Evolutionary conservation across 768 basidiomycete genomes (phyloP).

Genomic region (Panellus pusillus): DNA sequence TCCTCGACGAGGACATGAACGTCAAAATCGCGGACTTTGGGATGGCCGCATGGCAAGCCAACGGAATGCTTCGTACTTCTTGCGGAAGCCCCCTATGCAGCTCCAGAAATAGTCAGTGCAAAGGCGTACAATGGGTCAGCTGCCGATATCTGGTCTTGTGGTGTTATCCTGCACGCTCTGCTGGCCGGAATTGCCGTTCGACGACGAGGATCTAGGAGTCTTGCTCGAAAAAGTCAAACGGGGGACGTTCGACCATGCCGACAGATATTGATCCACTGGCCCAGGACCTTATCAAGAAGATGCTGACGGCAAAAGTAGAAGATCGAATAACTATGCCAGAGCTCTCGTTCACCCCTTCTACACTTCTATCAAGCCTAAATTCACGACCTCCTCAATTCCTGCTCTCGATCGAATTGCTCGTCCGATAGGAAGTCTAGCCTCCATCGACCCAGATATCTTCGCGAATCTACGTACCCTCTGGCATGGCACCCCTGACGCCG

Average conservation of each 20-base stretch:
- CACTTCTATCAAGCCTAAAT: conserved; percentile 51
- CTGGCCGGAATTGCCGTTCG: conserved; percentile 89
- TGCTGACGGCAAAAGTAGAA: conserved; percentile 76
- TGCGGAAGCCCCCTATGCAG: conserved; percentile 94
- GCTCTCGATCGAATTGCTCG: conserved; percentile 66
- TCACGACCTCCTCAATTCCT: conserved; percentile 45
- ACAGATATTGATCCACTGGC: conserved; percentile 65
- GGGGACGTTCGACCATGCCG: conserved; percentile 76
- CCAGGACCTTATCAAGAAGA: conserved; percentile 72
- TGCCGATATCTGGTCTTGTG: conserved; percentile 98
- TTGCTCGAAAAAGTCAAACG: conserved; percentile 81
- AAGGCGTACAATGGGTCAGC: conserved; percentile 79
- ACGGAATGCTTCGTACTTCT: conserved; percentile 68
- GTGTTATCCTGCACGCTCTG: conserved; percentile 90
- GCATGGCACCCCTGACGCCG: conserved; percentile 74
- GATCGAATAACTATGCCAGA: conserved; percentile 82
- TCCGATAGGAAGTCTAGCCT: conserved; percentile 59
- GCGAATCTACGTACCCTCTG: conserved; percentile 91
- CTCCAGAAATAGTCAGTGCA: conserved; percentile 87
- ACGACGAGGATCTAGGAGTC: conserved; percentile 77
- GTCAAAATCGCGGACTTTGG: conserved; percentile 97
- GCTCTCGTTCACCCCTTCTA: conserved; percentile 83
- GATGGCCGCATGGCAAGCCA: conserved; percentile 92
- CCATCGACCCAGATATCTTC: conserved; percentile 88
- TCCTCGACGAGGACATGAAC: conserved; percentile 79